Evolutionary conservation across 2,329 filamentous ascomycete species (phyloP).

Genomic region (Aspergillus sp.): DNA sequence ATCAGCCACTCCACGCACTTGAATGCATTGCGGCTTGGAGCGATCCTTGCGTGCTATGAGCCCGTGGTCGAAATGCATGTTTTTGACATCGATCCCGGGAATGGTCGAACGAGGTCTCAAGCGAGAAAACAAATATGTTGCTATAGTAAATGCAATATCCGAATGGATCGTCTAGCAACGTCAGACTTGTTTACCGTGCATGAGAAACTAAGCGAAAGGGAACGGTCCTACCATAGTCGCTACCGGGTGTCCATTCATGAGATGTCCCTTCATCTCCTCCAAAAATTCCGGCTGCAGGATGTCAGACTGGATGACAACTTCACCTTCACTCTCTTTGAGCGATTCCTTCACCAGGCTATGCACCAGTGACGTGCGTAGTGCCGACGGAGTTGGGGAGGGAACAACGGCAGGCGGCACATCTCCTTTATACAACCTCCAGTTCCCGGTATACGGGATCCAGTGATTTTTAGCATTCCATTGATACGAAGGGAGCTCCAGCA

Average conservation of each 20-base stretch:
- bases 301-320: constrained; percentile 38
- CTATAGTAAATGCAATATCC: constrained; percentile 26
- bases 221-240: constrained; percentile 42
- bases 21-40: not conserved
- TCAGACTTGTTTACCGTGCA: not conserved
- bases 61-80: constrained; percentile 50
- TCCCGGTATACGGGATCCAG: constrained; percentile 68
- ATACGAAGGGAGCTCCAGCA: constrained; percentile 64
- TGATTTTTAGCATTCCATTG: constrained; percentile 70
- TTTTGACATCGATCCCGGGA: constrained; percentile 34
- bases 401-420: not conserved
- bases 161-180: constrained; percentile 18
- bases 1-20: not conserved
- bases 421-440: constrained; percentile 68
- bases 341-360: constrained; percentile 30
- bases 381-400: constrained; percentile 2
- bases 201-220: constrained; percentile 4
- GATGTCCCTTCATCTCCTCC: constrained; percentile 41
- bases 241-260: constrained; percentile 43
- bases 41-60: constrained; percentile 45
- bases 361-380: constrained; percentile 19
- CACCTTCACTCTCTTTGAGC: constrained; percentile 22
- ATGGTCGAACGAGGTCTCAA: constrained; percentile 10
- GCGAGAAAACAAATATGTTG: constrained; percentile 17
- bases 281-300: constrained; percentile 38